Evolutionary conservation across 352 stramenopile genomes (phyloP), one percentile per base, ranked within the genome.

Genomic region (Globisporangium carolinianum): DNA sequence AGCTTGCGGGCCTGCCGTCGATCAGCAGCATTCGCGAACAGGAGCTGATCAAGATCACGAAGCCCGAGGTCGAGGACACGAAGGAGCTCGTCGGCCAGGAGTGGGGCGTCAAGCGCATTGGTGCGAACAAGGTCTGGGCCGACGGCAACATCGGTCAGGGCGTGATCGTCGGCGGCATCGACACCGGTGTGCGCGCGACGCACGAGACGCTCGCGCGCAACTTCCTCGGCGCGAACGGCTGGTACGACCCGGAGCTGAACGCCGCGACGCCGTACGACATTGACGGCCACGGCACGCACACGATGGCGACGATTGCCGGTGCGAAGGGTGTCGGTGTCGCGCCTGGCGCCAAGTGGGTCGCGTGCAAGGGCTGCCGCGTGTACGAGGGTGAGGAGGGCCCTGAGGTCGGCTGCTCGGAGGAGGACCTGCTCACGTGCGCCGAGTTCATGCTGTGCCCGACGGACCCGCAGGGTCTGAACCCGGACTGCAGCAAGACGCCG

Each of bases 361-460:
- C 55, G 2, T 67, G 61, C 56, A 63, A 60, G 41, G 61, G 51
- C 18, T 67, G 61, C 38, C 56, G 56, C 55, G 36, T 37, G 47
- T 42, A 55, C 48, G 57, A 62, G 2, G 24, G 12, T 32, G 53
- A 58, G 2, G 32, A 58, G 2, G 53, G 53, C 32, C 53, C 53
- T 8, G 41, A 60, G 17, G 55, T 54, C 45, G 55, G 55, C 12
- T 62, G 57, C 41, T 46, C 39, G 5, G 48, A 57, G n/a, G 32
- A 51, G 5, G 57, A 63, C 11, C n/a, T 63, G 4, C 10, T 42
- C 14, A 17, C 8, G 6, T 63, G 57, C 17, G 43, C 51, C 0
- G 18, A 63, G 43, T 59, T 51, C 24, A 58, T 63, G 32, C 43
- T 53, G 11, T 73, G 63, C 36, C 63, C 67, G n/a, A 65, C 66